These are phyloP conservation scores for Oropetium thomaeum DNA, from an alignment of 176 grass and related monocot species.

Conservation along the genomic window DNA sequence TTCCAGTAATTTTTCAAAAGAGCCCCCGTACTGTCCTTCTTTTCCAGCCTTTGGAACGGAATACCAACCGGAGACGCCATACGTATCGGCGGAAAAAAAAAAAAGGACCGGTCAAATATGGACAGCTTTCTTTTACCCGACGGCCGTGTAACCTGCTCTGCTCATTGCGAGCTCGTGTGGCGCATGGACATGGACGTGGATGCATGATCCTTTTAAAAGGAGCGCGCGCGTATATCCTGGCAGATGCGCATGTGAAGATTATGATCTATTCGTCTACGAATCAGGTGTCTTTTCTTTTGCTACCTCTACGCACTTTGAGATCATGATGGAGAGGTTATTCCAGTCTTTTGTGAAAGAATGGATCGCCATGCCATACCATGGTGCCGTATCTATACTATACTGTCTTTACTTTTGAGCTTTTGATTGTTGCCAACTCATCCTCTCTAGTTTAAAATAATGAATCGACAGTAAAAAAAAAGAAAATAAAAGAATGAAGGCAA, in stretches of 20 bases:
- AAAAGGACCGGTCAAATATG: slow-evolving; percentile 35
- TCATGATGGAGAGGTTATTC: slow-evolving; percentile 12
- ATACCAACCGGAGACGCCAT: not conserved
- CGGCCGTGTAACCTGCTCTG: slow-evolving; percentile 30
- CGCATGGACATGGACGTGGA: not conserved
- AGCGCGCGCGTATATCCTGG: slow-evolving; percentile 4
- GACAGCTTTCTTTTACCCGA: slow-evolving; percentile 13
- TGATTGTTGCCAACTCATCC: no score
- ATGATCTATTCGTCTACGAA: slow-evolving; percentile 26
- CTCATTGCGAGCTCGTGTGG: slow-evolving; percentile 34
- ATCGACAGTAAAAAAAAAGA: no score
- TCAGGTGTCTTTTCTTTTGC: slow-evolving; percentile 5
- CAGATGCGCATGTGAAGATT: slow-evolving; percentile 30
- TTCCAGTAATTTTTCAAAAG: slow-evolving; percentile 23
- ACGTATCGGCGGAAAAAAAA: not conserved
- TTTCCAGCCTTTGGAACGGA: slow-evolving; percentile 6
- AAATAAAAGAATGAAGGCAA: no score
- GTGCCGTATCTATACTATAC: not conserved
- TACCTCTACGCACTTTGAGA: slow-evolving; percentile 35
- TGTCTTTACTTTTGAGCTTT: not conserved
- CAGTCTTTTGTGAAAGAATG: slow-evolving; percentile 25
- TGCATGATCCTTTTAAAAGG: slow-evolving; percentile 31
- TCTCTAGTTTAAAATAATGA: no score
- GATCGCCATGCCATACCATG: not conserved
- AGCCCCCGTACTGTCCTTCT: slow-evolving; percentile 9